Evolutionary conservation across 805 yeast species (phyloP), one percentile per base, ranked within the genome.

Genomic region (Lachancea thermotolerans): DNA sequence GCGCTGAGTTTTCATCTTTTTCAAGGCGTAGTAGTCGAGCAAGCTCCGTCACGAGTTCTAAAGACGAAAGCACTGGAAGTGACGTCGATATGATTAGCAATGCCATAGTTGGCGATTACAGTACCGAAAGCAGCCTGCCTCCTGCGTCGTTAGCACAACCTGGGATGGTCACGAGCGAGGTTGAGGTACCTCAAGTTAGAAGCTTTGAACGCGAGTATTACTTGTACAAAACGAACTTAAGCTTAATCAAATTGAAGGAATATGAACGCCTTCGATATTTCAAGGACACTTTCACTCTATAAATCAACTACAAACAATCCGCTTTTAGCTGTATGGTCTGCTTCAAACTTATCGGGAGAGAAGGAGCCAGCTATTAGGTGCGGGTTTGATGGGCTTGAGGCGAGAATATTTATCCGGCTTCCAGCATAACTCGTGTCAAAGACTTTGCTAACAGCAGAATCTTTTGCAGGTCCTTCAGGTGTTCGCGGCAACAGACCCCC

Each of bases 211-310:
- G 46, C 9, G 55, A 54, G 14, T 61, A 54, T 37, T 35, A 42
- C 8, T 16, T 46, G n/a, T 48, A 39, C 21, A 61, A 55, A 40
- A 49, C 46, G 16, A 51, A 44, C 4, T 36, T 61, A 21, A 29
- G 55, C 10, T 41, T 47, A 6, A 39, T 46, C 12, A 60, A 60
- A 42, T 36, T 59, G 11, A 47, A 49, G 40, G 53, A 61, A 32
- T 62, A 59, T 43, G 52, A 49, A 38, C 52, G 45, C 11, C 44
- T 61, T 14, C 53, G 61, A 31, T 49, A 52, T 18, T 61, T 49
- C 39, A 51, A 52, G 41, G 65, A 62, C 39, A 41, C 59, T n/a
- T 62, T 62, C 39, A 53, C 59, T 2, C 36, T 57, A 39, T 56
- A 48, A 44, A 15, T 28, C 39, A 35, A 41, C 16, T n/a, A 41